These are phyloP conservation scores for Ophioceras dolichostomum DNA, from an alignment of 2,329 filamentous ascomycete species.

Conservation along the genomic window DNA sequence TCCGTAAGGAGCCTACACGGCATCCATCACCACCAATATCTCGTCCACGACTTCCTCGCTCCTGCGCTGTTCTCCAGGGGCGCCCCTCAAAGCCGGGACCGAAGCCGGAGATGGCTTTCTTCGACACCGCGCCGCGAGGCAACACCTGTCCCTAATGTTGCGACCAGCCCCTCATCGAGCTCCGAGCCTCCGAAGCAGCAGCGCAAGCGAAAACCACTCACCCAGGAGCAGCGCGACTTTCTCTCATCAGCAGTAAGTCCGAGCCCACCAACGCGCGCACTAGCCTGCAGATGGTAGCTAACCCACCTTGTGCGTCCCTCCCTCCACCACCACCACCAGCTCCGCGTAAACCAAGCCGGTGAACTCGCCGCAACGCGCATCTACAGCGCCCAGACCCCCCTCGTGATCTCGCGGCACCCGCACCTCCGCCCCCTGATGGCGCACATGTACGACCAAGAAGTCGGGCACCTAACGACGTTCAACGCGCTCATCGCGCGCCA, in stretches of 20 bases:
- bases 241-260: constrained; percentile 56
- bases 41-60: constrained; percentile 23
- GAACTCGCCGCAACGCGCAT: constrained; percentile 95
- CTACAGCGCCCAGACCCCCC: constrained; percentile 78
- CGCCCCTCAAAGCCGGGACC: constrained; percentile 3
- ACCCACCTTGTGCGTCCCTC: constrained; percentile 3
- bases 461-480: constrained; percentile 74
- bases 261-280: not conserved
- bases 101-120: constrained; percentile 10
- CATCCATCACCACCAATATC: constrained; percentile 7
- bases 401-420: constrained; percentile 67
- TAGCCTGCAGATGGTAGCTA: not conserved
- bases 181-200: no score
- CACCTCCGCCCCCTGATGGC: constrained; percentile 84
- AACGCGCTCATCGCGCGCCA: constrained; percentile 73
- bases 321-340: constrained; percentile 28
- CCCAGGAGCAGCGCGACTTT: constrained; percentile 57
- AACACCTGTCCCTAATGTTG: constrained; percentile 6
- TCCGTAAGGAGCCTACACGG: constrained; percentile 10
- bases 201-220: constrained; percentile 47
- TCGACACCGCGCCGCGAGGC: constrained; percentile 6
- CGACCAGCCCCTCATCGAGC: no score
- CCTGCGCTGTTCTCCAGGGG: constrained; percentile 17
- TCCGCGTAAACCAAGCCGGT: constrained; percentile 94
- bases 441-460: constrained; percentile 98